Evolutionary conservation across 2,329 filamentous ascomycete species (phyloP), one percentile per base, ranked within the genome.

Genomic region (Gremmenia infestans): DNA sequence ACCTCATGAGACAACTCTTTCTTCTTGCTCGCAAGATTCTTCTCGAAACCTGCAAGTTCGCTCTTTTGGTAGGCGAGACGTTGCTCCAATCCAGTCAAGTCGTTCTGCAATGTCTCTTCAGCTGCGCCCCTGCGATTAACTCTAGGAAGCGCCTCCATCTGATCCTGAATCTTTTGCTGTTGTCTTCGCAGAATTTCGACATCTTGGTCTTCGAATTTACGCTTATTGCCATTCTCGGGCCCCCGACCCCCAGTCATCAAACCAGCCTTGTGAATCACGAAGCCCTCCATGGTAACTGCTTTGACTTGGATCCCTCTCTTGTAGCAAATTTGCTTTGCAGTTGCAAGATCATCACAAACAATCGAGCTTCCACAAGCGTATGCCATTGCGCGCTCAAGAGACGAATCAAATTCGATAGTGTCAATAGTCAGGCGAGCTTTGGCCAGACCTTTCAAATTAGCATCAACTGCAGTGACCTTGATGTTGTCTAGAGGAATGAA

Each of bases 401-500:
- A 83, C 3, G 87, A 81, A 65, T 97, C 94, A 67, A 94, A 99
- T 68, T 96, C 91, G 65, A 99, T 93, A 0, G 91, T 95, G 71
- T 99, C 94, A 61, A 99, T 96, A 0, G 93, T 95, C 56, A 97
- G 81, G 7, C 93, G 85, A 72, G 89, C 90, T 40, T 89, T 88
- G 54, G 89, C 81, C 71, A 96, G 87, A 28, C 91, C 90, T 73
- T 97, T 97, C 62, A 99, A 78, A 57, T 90, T 92, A 5, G 91
- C 89, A 70, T 96, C 96, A 57, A 94, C 83, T 11, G 90, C 86
- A 70, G 90, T 92, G 69, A 97, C 92, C 68, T 97, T 95, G 71
- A 99, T 96, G 52, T 96, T 97, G 76, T 99, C 94, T 17, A 99
- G 80, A 1, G 94, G 94, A 60, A 97, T 92, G 72, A 99, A 97